A percentile compares a stretch with the other conserved stretches of the same genome.
Evolutionary conservation across 2,329 filamentous ascomycete species (phyloP).

Genomic region (Aspergillus nomiae): DNA sequence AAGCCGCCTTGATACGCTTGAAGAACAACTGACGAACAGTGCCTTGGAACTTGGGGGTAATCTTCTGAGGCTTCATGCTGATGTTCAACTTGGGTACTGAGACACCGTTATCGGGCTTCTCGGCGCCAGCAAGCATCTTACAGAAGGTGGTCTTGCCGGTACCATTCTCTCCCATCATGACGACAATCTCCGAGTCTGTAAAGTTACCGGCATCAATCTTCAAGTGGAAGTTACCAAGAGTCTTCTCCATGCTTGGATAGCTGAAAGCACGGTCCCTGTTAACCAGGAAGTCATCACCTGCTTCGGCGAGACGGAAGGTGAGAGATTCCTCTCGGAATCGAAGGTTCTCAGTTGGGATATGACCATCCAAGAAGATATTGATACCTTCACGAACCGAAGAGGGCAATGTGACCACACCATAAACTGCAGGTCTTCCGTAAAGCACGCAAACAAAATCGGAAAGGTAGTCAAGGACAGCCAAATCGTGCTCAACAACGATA

Average conservation of each 20-base stretch:
- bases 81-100: conserved; percentile 93
- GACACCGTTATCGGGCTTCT: conserved; percentile 81
- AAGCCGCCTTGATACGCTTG: conserved; percentile 98
- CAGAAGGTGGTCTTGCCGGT: conserved; percentile 99
- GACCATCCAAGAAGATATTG: conserved; percentile 98
- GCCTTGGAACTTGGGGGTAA: conserved; percentile 96
- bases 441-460: conserved; percentile 98
- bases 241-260: conserved; percentile 93
- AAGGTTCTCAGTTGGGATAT: conserved; percentile 97
- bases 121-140: conserved; percentile 86
- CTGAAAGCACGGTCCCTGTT: conserved; percentile 83
- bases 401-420: conserved; percentile 95
- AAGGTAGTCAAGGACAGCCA: conserved; percentile 97
- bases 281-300: conserved; percentile 80
- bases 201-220: conserved; percentile 81
- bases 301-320: conserved; percentile 91
- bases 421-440: conserved; percentile 92
- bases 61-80: conserved; percentile 99
- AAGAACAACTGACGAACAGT: conserved; percentile 98
- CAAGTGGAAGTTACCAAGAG: conserved; percentile 83
- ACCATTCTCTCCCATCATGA: conserved; percentile 99
- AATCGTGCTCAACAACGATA: conserved; percentile 98
- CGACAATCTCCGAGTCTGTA: conserved; percentile 96
- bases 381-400: conserved; percentile 97
- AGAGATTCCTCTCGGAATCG: conserved; percentile 97